Conservation (phyloP, 495 filamentous ascomycete species). For the Penicillium dipodomyicola region DNA sequence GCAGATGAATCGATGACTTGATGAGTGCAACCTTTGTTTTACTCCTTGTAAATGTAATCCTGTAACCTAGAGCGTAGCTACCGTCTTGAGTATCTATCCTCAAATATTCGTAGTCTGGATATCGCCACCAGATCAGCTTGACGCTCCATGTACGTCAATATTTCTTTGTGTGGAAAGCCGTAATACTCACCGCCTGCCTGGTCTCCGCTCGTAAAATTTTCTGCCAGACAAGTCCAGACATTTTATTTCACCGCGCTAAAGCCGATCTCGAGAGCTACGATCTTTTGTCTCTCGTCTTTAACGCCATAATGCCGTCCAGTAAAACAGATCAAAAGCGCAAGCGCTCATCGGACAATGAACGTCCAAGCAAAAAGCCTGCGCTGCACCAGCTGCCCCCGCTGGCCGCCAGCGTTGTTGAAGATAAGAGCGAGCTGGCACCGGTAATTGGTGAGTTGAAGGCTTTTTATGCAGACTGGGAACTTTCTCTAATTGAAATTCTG, state of each 20-base stretch:
- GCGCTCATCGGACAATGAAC: slow-evolving; percentile 53
- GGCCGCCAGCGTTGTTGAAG: slow-evolving; percentile 58
- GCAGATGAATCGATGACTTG: slow-evolving; percentile 31
- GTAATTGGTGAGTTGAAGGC: slow-evolving; percentile 45
- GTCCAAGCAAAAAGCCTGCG: slow-evolving; percentile 63
- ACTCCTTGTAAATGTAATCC: neutral
- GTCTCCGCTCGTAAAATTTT: slow-evolving; percentile 30
- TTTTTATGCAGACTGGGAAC: neutral
- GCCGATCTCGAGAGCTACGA: slow-evolving; percentile 13
- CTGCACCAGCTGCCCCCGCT: slow-evolving; percentile 43
- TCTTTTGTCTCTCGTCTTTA: slow-evolving; percentile 5
- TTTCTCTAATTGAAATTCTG: slow-evolving; percentile 11
- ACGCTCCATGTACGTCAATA: slow-evolving; percentile 12
- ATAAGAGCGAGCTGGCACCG: slow-evolving; percentile 59
- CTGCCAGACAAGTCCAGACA: slow-evolving; percentile 28
- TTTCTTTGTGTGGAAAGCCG: slow-evolving; percentile 23
- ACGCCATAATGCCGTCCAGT: slow-evolving; percentile 48
- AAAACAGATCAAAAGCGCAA: slow-evolving; percentile 72
- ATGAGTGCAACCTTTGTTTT: slow-evolving; percentile 13
- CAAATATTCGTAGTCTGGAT: neutral
- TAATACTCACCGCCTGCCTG: slow-evolving; percentile 23
- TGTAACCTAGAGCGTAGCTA: neutral
- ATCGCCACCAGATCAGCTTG: neutral
- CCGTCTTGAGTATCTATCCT: neutral
- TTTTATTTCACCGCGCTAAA: slow-evolving; percentile 25